These are phyloP conservation scores for Talaromyces nanjingensis DNA, from an alignment of 495 filamentous ascomycete genomes.

Conservation along the genomic window DNA sequence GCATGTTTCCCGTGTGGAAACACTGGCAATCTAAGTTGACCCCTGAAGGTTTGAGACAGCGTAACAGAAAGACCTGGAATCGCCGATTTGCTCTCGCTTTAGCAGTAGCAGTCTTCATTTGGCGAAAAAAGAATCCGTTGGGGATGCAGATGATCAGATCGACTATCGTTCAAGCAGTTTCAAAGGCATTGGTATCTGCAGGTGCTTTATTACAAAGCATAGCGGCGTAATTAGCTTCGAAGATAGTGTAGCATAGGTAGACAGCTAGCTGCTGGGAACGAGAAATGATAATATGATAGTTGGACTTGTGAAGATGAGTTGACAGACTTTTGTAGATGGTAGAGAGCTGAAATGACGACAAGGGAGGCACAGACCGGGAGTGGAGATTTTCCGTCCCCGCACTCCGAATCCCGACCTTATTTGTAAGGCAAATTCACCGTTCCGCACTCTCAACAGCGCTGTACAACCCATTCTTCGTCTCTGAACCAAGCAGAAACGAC, in stretches of 20 bases:
- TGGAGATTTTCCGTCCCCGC: conserved; percentile 5
- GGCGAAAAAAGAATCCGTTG: conserved; percentile 1
- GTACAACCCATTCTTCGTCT: not conserved
- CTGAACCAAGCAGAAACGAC: not conserved
- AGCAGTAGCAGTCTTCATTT: conserved; percentile 16
- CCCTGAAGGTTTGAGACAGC: conserved; percentile 30
- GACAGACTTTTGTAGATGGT: not conserved
- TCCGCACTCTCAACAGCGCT: not conserved
- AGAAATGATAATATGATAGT: not conserved
- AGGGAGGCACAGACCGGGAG: not conserved
- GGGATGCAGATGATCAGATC: not conserved
- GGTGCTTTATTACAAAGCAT: not conserved
- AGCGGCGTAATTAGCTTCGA: not conserved
- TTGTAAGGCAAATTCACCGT: not conserved
- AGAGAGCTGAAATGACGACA: not conserved
- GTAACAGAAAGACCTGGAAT: conserved; percentile 12
- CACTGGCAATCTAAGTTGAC: conserved; percentile 51
- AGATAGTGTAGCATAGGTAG: not conserved
- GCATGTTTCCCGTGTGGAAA: conserved; percentile 49
- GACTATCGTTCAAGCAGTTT: not conserved
- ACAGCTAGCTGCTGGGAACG: not conserved
- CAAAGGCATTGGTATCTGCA: not conserved
- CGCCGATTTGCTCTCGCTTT: conserved; percentile 16
- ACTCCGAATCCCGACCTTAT: not conserved
- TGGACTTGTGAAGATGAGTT: not conserved